Evolutionary conservation across 2,329 filamentous ascomycete genomes (phyloP).

Genomic region (Onygenales sp.): DNA sequence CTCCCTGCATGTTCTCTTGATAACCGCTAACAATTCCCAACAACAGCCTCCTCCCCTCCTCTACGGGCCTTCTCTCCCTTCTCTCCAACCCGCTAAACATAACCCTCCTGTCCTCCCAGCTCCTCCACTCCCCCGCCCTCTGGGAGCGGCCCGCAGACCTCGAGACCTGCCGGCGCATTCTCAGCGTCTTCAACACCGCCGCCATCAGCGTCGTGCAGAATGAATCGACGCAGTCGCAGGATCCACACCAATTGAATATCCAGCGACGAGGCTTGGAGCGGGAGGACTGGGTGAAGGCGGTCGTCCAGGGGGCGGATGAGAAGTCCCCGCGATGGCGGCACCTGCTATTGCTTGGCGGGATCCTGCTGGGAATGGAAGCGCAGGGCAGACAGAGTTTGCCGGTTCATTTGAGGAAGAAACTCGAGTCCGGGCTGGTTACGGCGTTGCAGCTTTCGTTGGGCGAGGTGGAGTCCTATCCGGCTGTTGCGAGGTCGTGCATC

Average conservation of each 20-base stretch:
- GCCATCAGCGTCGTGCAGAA: slow-evolving; percentile 44
- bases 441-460: slow-evolving; percentile 67
- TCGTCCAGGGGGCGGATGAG: slow-evolving; percentile 51
- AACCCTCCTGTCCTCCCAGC: slow-evolving; percentile 49
- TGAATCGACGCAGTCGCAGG: slow-evolving; percentile 30
- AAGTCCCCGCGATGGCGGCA: slow-evolving; percentile 69
- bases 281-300: slow-evolving; percentile 50
- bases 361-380: slow-evolving; percentile 66
- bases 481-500: slow-evolving; percentile 44
- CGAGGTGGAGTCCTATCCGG: slow-evolving; percentile 43
- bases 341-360: slow-evolving; percentile 65
- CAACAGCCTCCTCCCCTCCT: slow-evolving; percentile 43
- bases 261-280: slow-evolving; percentile 43
- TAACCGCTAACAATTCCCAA: slow-evolving; percentile 11
- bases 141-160: slow-evolving; percentile 49
- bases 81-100: slow-evolving; percentile 55
- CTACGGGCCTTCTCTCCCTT: slow-evolving; percentile 36
- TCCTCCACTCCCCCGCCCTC: slow-evolving; percentile 49
- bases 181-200: slow-evolving; percentile 54
- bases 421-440: slow-evolving; percentile 64
- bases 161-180: slow-evolving; percentile 44
- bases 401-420: slow-evolving; percentile 51
- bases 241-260: slow-evolving; percentile 17
- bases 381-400: slow-evolving; percentile 56
- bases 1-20: slow-evolving; percentile 13